Evolutionary conservation across 2,329 filamentous ascomycete genomes (phyloP).

Genomic region (Didymella segeticola): DNA sequence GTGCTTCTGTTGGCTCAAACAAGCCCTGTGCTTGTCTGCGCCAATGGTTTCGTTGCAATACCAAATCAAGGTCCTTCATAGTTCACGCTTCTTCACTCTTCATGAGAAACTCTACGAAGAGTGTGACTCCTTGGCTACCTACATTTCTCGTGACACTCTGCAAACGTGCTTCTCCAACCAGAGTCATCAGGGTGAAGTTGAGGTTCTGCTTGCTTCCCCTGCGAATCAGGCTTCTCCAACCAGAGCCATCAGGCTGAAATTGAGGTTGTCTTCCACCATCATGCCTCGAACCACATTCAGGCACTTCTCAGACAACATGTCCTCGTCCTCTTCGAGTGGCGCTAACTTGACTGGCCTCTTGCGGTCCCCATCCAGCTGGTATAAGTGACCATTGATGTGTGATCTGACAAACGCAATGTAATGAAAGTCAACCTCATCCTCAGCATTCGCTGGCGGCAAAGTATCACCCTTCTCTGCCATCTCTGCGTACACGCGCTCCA

Average conservation of each 20-base stretch:
- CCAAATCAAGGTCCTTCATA: constrained; percentile 59
- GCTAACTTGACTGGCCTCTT: constrained; percentile 43
- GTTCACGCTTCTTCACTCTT: constrained; percentile 60
- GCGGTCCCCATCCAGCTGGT: constrained; percentile 41
- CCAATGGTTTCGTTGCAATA: constrained; percentile 53
- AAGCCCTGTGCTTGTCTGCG: constrained; percentile 15
- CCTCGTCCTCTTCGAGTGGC: constrained; percentile 22
- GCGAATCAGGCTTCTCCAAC: too few species aligned
- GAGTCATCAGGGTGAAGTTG: constrained; percentile 42
- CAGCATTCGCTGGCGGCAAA: constrained; percentile 31
- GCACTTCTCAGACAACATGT: constrained; percentile 30
- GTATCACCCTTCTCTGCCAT: constrained; percentile 38
- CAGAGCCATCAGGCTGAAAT: constrained; percentile 44
- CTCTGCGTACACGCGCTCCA: constrained; percentile 34
- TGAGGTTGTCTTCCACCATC: constrained; percentile 28
- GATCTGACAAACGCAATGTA: constrained; percentile 42
- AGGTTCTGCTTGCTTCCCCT: too few species aligned
- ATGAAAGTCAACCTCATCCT: constrained; percentile 46
- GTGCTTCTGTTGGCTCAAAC: constrained; percentile 35
- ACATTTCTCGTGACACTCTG: too few species aligned
- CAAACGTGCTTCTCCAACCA: too few species aligned
- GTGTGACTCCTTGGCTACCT: constrained; percentile 62
- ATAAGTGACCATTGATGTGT: constrained; percentile 30
- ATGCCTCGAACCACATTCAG: constrained; percentile 31
- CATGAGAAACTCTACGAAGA: constrained; percentile 51